Evolutionary conservation across 148 eudicot genomes (phyloP).

Genomic region (Camellia lanceoleosa): DNA sequence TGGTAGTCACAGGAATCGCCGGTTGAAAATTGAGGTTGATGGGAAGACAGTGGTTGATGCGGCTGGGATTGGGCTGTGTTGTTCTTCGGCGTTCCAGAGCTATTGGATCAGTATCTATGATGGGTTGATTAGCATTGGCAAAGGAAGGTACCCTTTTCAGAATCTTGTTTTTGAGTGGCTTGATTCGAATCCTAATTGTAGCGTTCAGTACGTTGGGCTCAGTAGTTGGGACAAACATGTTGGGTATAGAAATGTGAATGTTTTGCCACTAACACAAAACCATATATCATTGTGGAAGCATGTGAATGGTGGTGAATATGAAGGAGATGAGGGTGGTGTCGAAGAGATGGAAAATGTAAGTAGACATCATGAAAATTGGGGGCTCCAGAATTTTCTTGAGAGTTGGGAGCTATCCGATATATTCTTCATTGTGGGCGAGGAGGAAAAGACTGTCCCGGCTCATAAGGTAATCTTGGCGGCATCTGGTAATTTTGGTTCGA

Average conservation of each 20-base stretch:
- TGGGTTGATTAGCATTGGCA: slow-evolving; percentile 89
- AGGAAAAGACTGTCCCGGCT: slow-evolving; percentile 75
- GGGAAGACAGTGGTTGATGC: slow-evolving; percentile 85
- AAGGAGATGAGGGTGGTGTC: slow-evolving; percentile 45
- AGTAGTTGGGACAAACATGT: slow-evolving; percentile 99
- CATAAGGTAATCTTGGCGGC: slow-evolving; percentile 85
- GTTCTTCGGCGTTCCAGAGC: slow-evolving; percentile 79
- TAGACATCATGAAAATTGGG: slow-evolving; percentile 55
- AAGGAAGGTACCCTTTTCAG: slow-evolving; percentile 93
- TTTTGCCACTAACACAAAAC: slow-evolving; percentile 72
- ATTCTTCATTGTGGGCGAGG: slow-evolving; percentile 69
- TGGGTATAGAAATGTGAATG: slow-evolving; percentile 87
- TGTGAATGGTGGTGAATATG: slow-evolving; percentile 52
- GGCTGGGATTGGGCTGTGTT: slow-evolving; percentile 72
- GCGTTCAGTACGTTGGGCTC: slow-evolving; percentile 86
- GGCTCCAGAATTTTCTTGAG: slow-evolving; percentile 77
- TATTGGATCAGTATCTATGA: slow-evolving; percentile 94
- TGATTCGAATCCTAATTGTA: slow-evolving; percentile 77
- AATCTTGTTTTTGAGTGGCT: slow-evolving; percentile 94
- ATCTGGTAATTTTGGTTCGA: slow-evolving; percentile 53
- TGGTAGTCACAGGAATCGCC: slow-evolving; percentile 83
- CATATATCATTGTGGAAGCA: slow-evolving; percentile 89
- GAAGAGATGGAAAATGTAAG: slow-evolving; percentile 48
- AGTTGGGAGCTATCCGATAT: slow-evolving; percentile 88
- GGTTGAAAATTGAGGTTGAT: slow-evolving; percentile 76